Evolutionary conservation across 106 monocot genomes (phyloP).

Genomic region (Posidonia australis): DNA sequence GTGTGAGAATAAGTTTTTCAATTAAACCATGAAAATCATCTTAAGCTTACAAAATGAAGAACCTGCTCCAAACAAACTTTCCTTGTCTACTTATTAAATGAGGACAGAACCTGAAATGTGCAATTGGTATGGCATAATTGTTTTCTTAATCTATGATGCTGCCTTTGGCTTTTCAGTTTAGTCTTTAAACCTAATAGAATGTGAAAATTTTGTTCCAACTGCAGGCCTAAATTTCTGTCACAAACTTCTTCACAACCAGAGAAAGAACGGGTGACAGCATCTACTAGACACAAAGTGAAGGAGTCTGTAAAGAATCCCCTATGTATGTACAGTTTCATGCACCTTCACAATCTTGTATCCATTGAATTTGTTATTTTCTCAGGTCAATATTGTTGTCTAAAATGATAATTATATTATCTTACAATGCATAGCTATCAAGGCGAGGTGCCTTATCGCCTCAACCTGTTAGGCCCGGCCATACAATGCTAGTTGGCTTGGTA

Average conservation of each 20-base stretch:
- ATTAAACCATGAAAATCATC: background rate
- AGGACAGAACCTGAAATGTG: background rate
- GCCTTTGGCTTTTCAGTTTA: background rate
- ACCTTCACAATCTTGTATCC: background rate
- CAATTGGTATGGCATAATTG: background rate
- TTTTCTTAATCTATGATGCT: background rate
- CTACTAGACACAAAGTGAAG: background rate
- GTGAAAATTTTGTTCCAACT: background rate
- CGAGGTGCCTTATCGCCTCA: background rate
- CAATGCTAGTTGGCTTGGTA: background rate
- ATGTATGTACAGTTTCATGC: background rate
- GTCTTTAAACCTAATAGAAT: background rate
- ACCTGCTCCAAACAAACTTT: background rate
- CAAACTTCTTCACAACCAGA: background rate
- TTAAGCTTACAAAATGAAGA: background rate
- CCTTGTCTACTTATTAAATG: background rate
- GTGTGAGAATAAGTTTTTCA: background rate
- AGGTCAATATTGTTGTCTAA: no score
- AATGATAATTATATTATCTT: no score
- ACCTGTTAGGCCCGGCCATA: background rate
- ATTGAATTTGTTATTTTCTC: background rate
- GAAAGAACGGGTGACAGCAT: background rate
- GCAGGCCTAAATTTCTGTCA: background rate
- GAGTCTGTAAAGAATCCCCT: background rate
- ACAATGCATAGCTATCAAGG: background rate